A percentile compares a stretch with the other conserved stretches of the same genome.
Conservation (phyloP, 2,329 filamentous ascomycete species). For the Bipolaris zeicola region DNA sequence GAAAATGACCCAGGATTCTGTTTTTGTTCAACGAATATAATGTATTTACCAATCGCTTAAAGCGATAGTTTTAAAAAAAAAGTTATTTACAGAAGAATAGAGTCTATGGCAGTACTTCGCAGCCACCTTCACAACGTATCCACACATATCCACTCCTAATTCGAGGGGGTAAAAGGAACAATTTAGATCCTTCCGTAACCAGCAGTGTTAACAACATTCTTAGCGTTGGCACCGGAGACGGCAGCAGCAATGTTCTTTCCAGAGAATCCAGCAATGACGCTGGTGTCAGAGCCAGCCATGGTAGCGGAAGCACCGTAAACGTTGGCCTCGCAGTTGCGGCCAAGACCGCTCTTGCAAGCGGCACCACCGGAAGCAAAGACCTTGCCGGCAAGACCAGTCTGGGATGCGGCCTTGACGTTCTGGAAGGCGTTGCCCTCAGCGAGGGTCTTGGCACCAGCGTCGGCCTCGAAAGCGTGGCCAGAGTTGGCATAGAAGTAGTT, state of each 20-base stretch:
- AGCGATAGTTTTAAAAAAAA: no score
- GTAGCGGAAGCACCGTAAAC: conserved; percentile 35
- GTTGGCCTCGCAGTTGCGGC: conserved; percentile 60
- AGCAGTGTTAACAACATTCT: conserved; percentile 29
- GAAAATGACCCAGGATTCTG: no score
- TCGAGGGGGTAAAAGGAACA: background rate
- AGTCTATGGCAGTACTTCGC: background rate
- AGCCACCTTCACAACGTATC: background rate
- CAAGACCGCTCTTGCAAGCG: conserved; percentile 54
- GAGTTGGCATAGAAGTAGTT: conserved; percentile 64
- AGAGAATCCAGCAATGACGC: conserved; percentile 58
- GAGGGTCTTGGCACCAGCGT: conserved; percentile 51
- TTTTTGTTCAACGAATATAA: no score
- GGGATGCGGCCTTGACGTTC: conserved; percentile 53
- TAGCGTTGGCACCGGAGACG: conserved; percentile 18
- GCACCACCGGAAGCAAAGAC: conserved; percentile 48
- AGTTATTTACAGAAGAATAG: background rate
- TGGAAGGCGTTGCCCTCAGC: conserved; percentile 65
- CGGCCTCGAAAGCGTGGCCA: conserved; percentile 63
- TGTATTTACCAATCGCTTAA: no score
- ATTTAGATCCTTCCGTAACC: conserved; percentile 33
- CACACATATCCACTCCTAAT: no score
- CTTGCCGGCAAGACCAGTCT: conserved; percentile 51
- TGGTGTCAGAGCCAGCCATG: conserved; percentile 49
- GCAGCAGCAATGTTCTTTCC: conserved; percentile 61